Conservation (phyloP, 768 basidiomycete species). For the Podaxis sp. region DNA sequence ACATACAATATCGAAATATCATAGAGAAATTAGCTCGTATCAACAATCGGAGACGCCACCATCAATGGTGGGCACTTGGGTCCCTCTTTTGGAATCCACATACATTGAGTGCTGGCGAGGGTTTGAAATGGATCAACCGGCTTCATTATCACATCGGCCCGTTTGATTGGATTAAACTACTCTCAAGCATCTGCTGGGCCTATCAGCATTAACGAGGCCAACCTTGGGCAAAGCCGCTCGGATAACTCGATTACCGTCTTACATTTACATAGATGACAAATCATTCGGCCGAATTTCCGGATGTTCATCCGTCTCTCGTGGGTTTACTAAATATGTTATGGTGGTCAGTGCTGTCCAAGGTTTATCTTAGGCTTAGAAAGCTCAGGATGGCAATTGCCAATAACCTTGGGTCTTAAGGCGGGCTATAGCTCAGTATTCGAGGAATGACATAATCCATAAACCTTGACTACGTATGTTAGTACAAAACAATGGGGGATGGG, state of each 20-base stretch:
- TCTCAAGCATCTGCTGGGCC: background rate
- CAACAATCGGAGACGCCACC: background rate
- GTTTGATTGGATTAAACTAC: background rate
- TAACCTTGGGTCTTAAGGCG: no score
- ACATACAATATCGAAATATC: background rate
- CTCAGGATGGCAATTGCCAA: no score
- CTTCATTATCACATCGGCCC: background rate
- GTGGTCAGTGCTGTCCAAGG: no score
- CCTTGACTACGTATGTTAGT: slow-evolving; percentile 5
- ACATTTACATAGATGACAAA: no score
- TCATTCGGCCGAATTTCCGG: no score
- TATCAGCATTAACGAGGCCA: no score
- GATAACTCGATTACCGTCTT: no score
- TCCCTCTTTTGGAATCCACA: background rate
- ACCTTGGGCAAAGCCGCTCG: no score
- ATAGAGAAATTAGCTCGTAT: background rate
- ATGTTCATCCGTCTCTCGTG: no score
- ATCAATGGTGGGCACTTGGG: background rate
- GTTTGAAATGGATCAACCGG: background rate
- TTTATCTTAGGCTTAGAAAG: no score
- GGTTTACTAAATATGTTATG: no score
- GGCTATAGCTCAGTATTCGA: no score
- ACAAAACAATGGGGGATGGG: slow-evolving; percentile 3
- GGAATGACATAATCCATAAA: background rate
- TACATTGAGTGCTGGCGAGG: background rate